phyloP scores from a whole-genome alignment of 2,329 filamentous ascomycete genomes.

The Pestalotiopsis sp. region DNA sequence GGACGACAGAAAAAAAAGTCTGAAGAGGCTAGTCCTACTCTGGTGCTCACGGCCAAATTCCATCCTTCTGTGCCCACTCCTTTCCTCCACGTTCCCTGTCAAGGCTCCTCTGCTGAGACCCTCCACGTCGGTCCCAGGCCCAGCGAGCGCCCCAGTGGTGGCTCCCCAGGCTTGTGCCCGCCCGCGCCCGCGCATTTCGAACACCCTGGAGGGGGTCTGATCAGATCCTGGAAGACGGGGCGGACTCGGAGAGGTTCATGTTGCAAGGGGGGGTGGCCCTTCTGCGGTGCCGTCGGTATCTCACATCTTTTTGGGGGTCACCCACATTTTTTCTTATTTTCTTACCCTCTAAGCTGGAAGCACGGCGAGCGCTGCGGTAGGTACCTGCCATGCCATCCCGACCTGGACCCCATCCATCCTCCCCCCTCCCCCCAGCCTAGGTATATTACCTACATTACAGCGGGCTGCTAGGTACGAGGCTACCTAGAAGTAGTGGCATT shows the following conservation, averaged over 20 bases:
- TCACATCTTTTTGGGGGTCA: constrained; percentile 15
- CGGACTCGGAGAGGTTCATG: constrained; percentile 13
- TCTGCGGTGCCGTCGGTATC: not conserved
- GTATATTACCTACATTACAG: not conserved
- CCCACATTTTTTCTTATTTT: constrained; percentile 15
- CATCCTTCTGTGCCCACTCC: not conserved
- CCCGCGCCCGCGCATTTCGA: constrained; percentile 11
- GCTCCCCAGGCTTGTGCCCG: constrained; percentile 12
- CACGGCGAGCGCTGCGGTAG: not conserved
- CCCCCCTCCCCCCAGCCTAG: not conserved
- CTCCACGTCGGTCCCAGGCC: constrained; percentile 11
- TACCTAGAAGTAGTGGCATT: constrained; percentile 2
- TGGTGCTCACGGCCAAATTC: not conserved
- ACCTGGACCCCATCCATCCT: not conserved
- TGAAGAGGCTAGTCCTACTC: constrained; percentile 1
- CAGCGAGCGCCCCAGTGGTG: constrained; percentile 9
- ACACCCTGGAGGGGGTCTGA: constrained; percentile 11
- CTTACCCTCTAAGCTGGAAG: not conserved
- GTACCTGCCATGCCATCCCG: not conserved
- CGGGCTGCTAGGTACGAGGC: not conserved
- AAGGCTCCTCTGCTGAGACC: constrained; percentile 9
- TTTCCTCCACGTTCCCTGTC: constrained; percentile 13
- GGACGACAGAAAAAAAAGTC: not conserved
- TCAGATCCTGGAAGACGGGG: constrained; percentile 14
- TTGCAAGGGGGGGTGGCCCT: constrained; percentile 6